Conservation (phyloP, 129 eudicot genomes). For the Mikania micrantha region DNA sequence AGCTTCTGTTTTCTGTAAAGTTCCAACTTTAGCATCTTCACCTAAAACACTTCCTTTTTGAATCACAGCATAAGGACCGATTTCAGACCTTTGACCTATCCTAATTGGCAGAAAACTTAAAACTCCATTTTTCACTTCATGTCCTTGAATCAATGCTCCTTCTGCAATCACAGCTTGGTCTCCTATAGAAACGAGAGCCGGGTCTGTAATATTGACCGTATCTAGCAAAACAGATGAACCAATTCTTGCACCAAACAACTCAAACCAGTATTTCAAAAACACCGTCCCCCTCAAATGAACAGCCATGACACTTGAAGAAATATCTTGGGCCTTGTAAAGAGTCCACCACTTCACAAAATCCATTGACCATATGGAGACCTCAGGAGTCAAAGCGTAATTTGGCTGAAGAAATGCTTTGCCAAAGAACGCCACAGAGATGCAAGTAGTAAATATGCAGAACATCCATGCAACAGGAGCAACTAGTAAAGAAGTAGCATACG, state of each 20-base stretch:
- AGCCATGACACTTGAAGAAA: slow-evolving; percentile 61
- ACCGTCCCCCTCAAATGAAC: slow-evolving; percentile 85
- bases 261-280: slow-evolving; percentile 69
- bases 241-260: slow-evolving; percentile 70
- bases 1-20: slow-evolving; percentile 50
- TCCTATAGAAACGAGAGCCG: slow-evolving; percentile 73
- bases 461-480: slow-evolving; percentile 78
- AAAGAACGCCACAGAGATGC: slow-evolving; percentile 47
- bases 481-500: slow-evolving; percentile 37
- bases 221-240: slow-evolving; percentile 76
- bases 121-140: slow-evolving; percentile 72
- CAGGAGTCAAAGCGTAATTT: slow-evolving; percentile 60
- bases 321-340: slow-evolving; percentile 75
- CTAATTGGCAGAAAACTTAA: slow-evolving; percentile 63
- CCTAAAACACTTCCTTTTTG: slow-evolving; percentile 62
- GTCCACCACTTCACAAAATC: slow-evolving; percentile 91
- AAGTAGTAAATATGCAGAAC: slow-evolving; percentile 59
- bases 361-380: slow-evolving; percentile 61
- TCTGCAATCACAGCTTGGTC: slow-evolving; percentile 71
- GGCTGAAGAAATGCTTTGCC: slow-evolving; percentile 74
- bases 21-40: slow-evolving; percentile 53
- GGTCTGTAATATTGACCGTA: slow-evolving; percentile 73
- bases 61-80: slow-evolving; percentile 81
- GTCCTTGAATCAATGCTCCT: slow-evolving; percentile 74
- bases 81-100: slow-evolving; percentile 53